A percentile compares a stretch with the other conserved stretches of the same genome.
These are phyloP conservation scores for Daucus carota DNA, from an alignment of 129 eudicot genomes.

Conservation along the genomic window DH1_v3.0 NC_030381.2:1315001-1315500, in stretches of 20 bases:
- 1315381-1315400: conserved; percentile 47
- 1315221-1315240: not conserved
- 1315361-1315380: conserved; percentile 35
- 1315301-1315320: not conserved
- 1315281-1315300: not conserved
- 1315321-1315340: not conserved
- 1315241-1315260: not conserved
- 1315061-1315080: not conserved
- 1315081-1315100: not conserved
- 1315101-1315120: not conserved
- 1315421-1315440: conserved; percentile 61
- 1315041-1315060: not conserved
- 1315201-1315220: not conserved
- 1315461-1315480: not conserved
- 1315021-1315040: not conserved
- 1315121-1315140: not conserved
- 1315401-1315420: conserved; percentile 39
- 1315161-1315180: not conserved
- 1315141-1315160: not conserved
- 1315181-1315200: not conserved
- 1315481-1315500: not conserved
- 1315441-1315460: conserved; percentile 86
- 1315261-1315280: not conserved
- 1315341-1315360: conserved; percentile 24
- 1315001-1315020: not conserved